These are phyloP conservation scores for Myrica gale DNA, from an alignment of 306 rosid genomes.

Conservation along the genomic window DNA sequence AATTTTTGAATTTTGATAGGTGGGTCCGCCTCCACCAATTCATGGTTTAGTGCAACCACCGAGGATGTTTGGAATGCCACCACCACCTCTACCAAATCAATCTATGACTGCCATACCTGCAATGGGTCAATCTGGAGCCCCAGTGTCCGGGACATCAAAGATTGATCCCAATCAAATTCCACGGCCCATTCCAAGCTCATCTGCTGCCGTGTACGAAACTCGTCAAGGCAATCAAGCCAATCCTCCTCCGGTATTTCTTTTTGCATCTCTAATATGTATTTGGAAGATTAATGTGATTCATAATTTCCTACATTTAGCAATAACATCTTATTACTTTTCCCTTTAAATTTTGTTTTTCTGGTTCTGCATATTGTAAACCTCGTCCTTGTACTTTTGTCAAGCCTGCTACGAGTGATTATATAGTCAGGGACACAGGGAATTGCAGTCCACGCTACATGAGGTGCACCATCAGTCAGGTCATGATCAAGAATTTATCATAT, in stretches of 20 bases:
- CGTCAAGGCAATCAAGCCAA: slow-evolving; percentile 91
- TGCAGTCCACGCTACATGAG: slow-evolving; percentile 99
- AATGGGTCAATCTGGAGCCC: slow-evolving; percentile 85
- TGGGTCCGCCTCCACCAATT: slow-evolving; percentile 57
- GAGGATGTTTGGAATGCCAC: slow-evolving; percentile 92
- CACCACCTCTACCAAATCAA: slow-evolving; percentile 73
- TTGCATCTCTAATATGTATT: slow-evolving; percentile 14
- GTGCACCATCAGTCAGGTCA: slow-evolving; percentile 96
- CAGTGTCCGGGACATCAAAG: slow-evolving; percentile 78
- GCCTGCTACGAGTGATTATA: slow-evolving; percentile 95
- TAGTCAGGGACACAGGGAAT: slow-evolving; percentile 85
- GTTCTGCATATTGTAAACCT: slow-evolving; percentile 7
- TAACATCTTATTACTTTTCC: slow-evolving; percentile 4
- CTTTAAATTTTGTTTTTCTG: slow-evolving; percentile 18
- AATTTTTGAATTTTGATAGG: slow-evolving; percentile 44
- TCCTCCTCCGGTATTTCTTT: slow-evolving; percentile 76
- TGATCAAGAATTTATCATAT: slow-evolving; percentile 24
- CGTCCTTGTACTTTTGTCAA: slow-evolving; percentile 36
- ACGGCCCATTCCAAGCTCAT: slow-evolving; percentile 76
- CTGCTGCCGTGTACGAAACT: slow-evolving; percentile 78
- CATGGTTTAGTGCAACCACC: slow-evolving; percentile 71
- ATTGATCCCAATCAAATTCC: slow-evolving; percentile 99
- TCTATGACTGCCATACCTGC: slow-evolving; percentile 82
- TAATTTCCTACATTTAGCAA: neutral
- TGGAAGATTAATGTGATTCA: neutral